phyloP scores from a whole-genome alignment of 208 protist genomes.

The Naegleria fowleri region DNA sequence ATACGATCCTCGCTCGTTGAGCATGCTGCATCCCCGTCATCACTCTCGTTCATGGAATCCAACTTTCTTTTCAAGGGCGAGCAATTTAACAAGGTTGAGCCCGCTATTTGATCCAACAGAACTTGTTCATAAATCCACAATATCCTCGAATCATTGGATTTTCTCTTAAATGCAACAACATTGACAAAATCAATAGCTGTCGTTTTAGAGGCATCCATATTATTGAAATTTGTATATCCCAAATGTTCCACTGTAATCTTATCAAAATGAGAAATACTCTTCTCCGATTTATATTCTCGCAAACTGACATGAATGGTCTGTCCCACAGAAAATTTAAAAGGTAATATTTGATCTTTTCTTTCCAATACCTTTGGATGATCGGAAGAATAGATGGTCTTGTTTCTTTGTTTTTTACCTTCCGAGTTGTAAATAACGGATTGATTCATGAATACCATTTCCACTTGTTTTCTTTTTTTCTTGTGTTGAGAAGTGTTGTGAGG shows the following conservation, averaged over 20 bases:
- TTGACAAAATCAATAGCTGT: background rate
- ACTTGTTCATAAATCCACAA: background rate
- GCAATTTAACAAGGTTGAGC: background rate
- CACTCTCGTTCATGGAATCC: background rate
- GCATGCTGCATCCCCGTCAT: no score
- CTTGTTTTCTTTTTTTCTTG: background rate
- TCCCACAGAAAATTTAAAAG: background rate
- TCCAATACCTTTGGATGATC: background rate
- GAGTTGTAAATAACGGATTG: background rate
- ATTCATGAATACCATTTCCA: background rate
- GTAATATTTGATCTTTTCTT: background rate
- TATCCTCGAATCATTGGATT: background rate
- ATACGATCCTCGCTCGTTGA: background rate
- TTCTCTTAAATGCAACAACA: background rate
- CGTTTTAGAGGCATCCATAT: background rate
- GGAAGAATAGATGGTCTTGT: background rate
- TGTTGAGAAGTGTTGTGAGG: background rate
- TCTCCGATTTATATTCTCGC: background rate
- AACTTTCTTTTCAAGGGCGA: background rate
- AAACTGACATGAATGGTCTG: background rate
- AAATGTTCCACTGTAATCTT: background rate
- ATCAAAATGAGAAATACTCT: background rate
- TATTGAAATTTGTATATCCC: background rate
- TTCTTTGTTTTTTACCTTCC: background rate
- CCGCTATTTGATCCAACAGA: background rate